These are phyloP conservation scores for Lizonia empirigonia DNA, from an alignment of 2,329 filamentous ascomycete species.

Conservation along the genomic window DNA sequence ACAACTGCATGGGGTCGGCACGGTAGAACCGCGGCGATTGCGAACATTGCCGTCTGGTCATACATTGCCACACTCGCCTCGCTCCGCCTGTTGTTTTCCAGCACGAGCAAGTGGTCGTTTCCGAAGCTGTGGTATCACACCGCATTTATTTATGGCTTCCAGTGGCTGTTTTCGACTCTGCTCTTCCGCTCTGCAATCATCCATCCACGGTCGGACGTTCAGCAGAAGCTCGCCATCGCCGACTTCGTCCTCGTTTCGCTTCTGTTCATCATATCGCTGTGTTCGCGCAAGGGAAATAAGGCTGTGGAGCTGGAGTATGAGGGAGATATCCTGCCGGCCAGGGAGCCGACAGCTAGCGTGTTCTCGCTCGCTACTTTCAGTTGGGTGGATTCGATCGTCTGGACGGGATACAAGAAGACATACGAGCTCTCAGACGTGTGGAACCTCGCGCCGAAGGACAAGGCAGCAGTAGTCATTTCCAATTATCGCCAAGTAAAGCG, in stretches of 20 bases:
- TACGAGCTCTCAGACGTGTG: slow-evolving; percentile 86
- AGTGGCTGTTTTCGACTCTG: slow-evolving; percentile 78
- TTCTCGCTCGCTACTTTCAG: slow-evolving; percentile 86
- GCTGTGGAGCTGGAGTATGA: slow-evolving; percentile 87
- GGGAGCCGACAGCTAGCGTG: slow-evolving; percentile 84
- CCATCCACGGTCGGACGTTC: slow-evolving; percentile 68
- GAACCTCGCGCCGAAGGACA: slow-evolving; percentile 88
- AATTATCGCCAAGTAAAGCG: slow-evolving; percentile 87
- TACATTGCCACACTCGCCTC: slow-evolving; percentile 78
- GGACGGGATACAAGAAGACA: slow-evolving; percentile 83
- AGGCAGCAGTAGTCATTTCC: slow-evolving; percentile 78
- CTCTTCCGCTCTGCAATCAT: slow-evolving; percentile 86
- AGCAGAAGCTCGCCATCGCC: slow-evolving; percentile 68
- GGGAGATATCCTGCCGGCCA: slow-evolving; percentile 82
- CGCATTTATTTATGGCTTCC: slow-evolving; percentile 76
- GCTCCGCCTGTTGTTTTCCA: slow-evolving; percentile 70
- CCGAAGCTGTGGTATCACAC: slow-evolving; percentile 92
- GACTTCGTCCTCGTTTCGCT: slow-evolving; percentile 78
- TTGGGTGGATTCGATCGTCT: slow-evolving; percentile 90
- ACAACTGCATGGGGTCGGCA: slow-evolving; percentile 64
- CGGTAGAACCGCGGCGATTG: slow-evolving; percentile 65
- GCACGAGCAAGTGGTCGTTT: slow-evolving; percentile 65
- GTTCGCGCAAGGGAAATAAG: slow-evolving; percentile 90
- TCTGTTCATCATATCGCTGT: slow-evolving; percentile 76
- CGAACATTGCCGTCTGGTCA: slow-evolving; percentile 75